phyloP scores from a whole-genome alignment of 768 basidiomycete species.

The Boletus speciosus region DNA sequence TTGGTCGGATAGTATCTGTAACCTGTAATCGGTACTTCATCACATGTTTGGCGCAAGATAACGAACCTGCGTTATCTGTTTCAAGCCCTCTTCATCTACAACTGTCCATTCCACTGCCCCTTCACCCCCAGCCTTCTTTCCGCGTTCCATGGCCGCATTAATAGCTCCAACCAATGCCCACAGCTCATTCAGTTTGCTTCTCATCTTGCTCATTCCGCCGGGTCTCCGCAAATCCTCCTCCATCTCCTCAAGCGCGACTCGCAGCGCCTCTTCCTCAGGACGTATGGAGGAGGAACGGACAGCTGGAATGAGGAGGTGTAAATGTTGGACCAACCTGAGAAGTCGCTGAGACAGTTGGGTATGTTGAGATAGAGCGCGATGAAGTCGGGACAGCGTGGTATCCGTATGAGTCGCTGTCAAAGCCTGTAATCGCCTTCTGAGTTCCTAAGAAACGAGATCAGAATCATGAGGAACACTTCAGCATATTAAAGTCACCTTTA shows the following conservation, averaged over 20 bases:
- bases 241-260: constrained; percentile 67
- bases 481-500: constrained; percentile 41
- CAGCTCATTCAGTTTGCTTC: constrained; percentile 74
- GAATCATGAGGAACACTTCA: neutral
- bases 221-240: constrained; percentile 63
- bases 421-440: constrained; percentile 58
- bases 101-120: constrained; percentile 67
- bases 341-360: constrained; percentile 70
- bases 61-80: constrained; percentile 69
- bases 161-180: constrained; percentile 83
- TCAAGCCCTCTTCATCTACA: constrained; percentile 82
- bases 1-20: constrained; percentile 69
- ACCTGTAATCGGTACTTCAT: neutral
- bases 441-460: constrained; percentile 43
- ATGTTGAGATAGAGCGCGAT: constrained; percentile 59
- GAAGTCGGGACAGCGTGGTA: constrained; percentile 63
- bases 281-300: constrained; percentile 72
- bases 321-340: constrained; percentile 64
- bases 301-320: constrained; percentile 75
- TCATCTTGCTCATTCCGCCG: constrained; percentile 54
- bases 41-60: neutral
- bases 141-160: constrained; percentile 52
- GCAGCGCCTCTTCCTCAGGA: constrained; percentile 75
- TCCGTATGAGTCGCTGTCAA: constrained; percentile 62
- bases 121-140: constrained; percentile 39